Evolutionary conservation across 169 alveolate genomes (phyloP).

Genomic region (Eimeria praecox): DNA sequence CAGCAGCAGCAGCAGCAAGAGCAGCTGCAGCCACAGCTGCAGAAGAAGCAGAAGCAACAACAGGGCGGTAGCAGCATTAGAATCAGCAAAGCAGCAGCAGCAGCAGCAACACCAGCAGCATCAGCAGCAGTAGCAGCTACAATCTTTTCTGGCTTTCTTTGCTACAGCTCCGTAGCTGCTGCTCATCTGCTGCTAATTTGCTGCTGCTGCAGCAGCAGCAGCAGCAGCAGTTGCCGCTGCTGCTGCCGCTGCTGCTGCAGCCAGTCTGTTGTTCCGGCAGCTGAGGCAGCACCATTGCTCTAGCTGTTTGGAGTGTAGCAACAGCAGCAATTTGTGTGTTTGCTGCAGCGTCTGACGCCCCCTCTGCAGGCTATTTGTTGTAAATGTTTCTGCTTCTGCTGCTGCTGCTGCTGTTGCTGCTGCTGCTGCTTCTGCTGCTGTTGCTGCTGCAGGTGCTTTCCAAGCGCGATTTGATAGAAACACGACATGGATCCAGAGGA

Average conservation of each 20-base stretch:
- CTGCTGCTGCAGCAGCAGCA: no score
- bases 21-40: not conserved
- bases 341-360: not conserved
- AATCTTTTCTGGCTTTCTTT: no score
- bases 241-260: no score
- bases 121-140: no score
- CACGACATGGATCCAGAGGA: constrained; percentile 88
- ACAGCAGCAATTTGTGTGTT: not conserved
- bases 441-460: not conserved
- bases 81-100: not conserved
- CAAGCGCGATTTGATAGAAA: constrained; percentile 92
- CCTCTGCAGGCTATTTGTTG: no score
- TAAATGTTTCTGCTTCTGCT: not conserved
- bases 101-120: not conserved
- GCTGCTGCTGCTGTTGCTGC: not conserved
- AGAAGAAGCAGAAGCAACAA: not conserved
- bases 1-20: not conserved
- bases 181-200: no score
- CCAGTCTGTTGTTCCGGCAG: no score
- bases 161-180: no score
- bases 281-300: no score
- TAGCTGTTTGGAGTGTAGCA: no score
- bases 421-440: constrained; percentile 16
- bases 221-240: no score
- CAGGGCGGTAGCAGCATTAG: not conserved